phyloP scores from a whole-genome alignment of 2,329 filamentous ascomycete species.

The Canariomyces notabilis region DNA sequence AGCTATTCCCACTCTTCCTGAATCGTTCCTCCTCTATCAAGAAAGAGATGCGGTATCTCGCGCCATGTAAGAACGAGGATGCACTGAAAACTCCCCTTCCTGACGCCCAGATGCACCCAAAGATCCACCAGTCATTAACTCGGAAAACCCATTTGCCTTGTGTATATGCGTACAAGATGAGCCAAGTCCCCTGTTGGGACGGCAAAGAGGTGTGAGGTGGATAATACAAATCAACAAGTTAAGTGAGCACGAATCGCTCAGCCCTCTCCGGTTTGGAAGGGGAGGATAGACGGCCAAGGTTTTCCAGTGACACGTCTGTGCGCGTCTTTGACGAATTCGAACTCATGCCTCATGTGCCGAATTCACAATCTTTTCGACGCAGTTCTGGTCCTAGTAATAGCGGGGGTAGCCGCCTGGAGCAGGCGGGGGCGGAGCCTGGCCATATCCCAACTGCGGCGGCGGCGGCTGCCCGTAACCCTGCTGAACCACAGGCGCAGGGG shows the following conservation, averaged over 20 bases:
- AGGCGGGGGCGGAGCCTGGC: constrained; percentile 2
- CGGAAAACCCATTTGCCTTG: not conserved
- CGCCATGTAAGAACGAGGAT: not conserved
- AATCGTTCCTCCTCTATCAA: not conserved
- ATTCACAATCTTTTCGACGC: too few species aligned
- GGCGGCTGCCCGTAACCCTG: constrained; percentile 13
- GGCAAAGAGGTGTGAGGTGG: not conserved
- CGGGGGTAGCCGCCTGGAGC: not conserved
- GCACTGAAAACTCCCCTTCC: not conserved
- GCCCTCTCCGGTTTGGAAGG: not conserved
- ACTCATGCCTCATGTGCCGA: too few species aligned
- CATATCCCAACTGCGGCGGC: constrained; percentile 10
- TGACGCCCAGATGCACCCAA: not conserved
- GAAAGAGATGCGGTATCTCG: not conserved
- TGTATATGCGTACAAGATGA: not conserved
- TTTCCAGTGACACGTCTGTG: too few species aligned
- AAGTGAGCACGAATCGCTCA: not conserved
- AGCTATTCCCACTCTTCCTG: too few species aligned
- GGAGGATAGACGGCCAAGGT: not conserved
- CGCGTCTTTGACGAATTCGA: too few species aligned
- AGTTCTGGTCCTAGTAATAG: not conserved
- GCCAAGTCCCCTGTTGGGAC: not conserved
- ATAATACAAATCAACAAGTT: not conserved
- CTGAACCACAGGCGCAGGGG: constrained; percentile 8
- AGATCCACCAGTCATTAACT: not conserved